These are phyloP conservation scores for Saraca asoca DNA, from an alignment of 331 rosid genomes.

Conservation along the genomic window DNA sequence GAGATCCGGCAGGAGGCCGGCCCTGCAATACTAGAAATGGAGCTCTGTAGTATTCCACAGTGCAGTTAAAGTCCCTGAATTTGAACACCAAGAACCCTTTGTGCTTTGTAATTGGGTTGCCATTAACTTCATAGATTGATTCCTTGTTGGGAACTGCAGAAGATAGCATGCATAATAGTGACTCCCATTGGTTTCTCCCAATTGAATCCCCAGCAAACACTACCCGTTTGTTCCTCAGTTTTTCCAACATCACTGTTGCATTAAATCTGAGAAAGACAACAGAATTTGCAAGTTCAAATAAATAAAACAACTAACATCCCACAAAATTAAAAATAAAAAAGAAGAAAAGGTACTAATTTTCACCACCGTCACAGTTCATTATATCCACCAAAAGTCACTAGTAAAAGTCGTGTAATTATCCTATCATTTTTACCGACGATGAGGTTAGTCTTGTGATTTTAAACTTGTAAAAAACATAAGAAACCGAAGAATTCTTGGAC, in stretches of 20 bases:
- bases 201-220: constrained; percentile 91
- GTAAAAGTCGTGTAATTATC: no score
- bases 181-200: constrained; percentile 97
- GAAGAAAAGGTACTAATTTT: no score
- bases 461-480: no score
- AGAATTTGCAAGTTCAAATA: background rate
- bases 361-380: no score
- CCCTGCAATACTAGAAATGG: constrained; percentile 82
- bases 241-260: constrained; percentile 76
- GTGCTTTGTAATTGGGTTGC: constrained; percentile 91
- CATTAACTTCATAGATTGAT: constrained; percentile 88
- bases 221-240: constrained; percentile 62
- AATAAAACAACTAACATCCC: background rate
- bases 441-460: no score
- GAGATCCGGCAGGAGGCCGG: constrained; percentile 58
- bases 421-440: no score
- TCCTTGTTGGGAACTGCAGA: constrained; percentile 65
- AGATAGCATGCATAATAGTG: constrained; percentile 85
- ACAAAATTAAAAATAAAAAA: no score
- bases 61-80: constrained; percentile 74
- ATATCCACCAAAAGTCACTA: no score
- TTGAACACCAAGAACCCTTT: constrained; percentile 79
- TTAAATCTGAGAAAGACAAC: constrained; percentile 48
- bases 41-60: constrained; percentile 80
- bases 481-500: constrained; percentile 19